Percentiles rank a stretch among this genome's conserved stretches.
Conservation (phyloP, 2,329 filamentous ascomycete species). For the Penicillium sclerotigenum region DNA sequence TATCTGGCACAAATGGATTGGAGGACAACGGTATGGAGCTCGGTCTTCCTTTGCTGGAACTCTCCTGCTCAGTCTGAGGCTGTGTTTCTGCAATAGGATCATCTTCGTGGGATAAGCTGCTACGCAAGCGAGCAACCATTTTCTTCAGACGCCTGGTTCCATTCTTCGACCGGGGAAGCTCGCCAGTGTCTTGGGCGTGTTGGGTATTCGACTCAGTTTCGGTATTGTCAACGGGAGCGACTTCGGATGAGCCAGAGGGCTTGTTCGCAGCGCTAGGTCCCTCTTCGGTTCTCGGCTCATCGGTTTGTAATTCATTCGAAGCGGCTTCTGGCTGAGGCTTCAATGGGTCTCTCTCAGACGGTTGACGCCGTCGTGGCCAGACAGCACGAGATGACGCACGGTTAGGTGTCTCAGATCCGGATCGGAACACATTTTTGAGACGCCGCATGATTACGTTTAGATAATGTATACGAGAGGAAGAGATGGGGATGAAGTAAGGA, state of each 20-base stretch:
- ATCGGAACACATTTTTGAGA: conserved; percentile 12
- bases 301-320: not conserved
- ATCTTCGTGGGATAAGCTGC: conserved; percentile 8
- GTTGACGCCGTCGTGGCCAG: conserved; percentile 14
- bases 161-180: conserved; percentile 8
- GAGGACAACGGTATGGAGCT: not conserved
- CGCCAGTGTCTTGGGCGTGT: not conserved
- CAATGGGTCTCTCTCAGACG: conserved; percentile 10
- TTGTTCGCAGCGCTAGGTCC: not conserved
- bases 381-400: conserved; percentile 5
- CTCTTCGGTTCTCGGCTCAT: not conserved
- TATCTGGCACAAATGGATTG: conserved; percentile 1
- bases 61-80: not conserved
- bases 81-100: conserved; percentile 5
- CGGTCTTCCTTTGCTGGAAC: not conserved
- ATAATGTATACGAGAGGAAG: conserved; percentile 7
- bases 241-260: not conserved
- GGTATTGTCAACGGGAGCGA: not conserved
- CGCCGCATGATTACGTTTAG: conserved; percentile 11
- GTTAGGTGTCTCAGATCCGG: conserved; percentile 1
- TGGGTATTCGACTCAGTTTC: not conserved
- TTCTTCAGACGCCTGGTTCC: conserved; percentile 12
- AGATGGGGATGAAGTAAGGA: conserved; percentile 4
- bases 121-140: conserved; percentile 12
- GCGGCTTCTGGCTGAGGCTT: conserved; percentile 6